These are phyloP conservation scores for Aureobasidium pullulans DNA, from an alignment of 2,329 filamentous ascomycete species.

Conservation along the genomic window DNA sequence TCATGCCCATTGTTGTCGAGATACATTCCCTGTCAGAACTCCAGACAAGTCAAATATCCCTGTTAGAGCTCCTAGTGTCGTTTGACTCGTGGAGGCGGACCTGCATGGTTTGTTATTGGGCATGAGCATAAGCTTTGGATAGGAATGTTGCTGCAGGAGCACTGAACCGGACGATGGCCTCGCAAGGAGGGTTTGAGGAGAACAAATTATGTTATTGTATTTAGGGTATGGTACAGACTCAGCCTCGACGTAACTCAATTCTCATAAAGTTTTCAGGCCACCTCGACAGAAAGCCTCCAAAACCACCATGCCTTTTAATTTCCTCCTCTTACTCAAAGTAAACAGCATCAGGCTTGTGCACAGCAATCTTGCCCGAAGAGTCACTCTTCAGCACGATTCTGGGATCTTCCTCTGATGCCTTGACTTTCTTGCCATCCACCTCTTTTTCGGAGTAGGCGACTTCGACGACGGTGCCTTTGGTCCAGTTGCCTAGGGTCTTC, in stretches of 20 bases:
- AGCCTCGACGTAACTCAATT: background rate
- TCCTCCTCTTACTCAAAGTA: conserved; percentile 30
- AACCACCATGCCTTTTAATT: background rate
- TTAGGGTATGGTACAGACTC: too few species aligned
- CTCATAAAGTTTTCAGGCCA: background rate
- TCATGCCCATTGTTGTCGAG: too few species aligned
- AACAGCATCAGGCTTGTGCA: conserved; percentile 38
- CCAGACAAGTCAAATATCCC: background rate
- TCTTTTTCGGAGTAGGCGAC: conserved; percentile 34
- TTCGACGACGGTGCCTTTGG: conserved; percentile 37
- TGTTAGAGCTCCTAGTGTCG: background rate
- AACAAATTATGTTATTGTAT: background rate
- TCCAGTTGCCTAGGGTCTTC: conserved; percentile 33
- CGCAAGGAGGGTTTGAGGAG: background rate
- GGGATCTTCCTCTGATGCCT: conserved; percentile 37
- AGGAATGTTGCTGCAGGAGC: background rate
- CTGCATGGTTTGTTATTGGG: too few species aligned
- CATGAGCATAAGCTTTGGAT: too few species aligned
- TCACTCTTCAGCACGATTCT: conserved; percentile 35
- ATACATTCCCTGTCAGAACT: too few species aligned
- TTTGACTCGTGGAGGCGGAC: too few species aligned
- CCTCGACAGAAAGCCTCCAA: background rate
- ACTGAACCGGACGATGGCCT: background rate
- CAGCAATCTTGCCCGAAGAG: conserved; percentile 33
- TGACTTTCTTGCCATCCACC: conserved; percentile 35